These are phyloP conservation scores for Geotrichum reessii DNA, from an alignment of 1,139 yeast species.

Conservation along the genomic window DNA sequence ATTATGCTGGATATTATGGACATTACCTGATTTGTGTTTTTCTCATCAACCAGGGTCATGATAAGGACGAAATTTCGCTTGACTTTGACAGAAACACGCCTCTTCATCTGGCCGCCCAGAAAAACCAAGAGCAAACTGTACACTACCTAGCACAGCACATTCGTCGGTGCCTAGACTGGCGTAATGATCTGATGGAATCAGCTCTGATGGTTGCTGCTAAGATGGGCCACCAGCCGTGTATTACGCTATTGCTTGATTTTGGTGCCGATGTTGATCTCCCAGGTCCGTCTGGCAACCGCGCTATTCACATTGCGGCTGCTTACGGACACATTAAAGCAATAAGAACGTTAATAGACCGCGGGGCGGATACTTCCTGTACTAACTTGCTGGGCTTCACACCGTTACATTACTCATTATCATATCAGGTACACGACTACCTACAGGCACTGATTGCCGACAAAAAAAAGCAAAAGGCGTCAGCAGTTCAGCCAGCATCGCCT, in stretches of 20 bases:
- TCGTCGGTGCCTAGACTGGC: conserved; percentile 58
- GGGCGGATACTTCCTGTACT: conserved; percentile 45
- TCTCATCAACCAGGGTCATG: conserved; percentile 48
- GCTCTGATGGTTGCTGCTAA: conserved; percentile 65
- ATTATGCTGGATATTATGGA: conserved; percentile 80
- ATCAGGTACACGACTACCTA: conserved; percentile 36
- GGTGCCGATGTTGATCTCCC: conserved; percentile 63
- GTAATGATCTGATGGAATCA: conserved; percentile 55
- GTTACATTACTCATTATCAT: conserved; percentile 37
- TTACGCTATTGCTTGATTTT: conserved; percentile 64
- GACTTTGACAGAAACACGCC: conserved; percentile 70
- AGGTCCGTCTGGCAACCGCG: conserved; percentile 66
- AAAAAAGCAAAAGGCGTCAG: conserved; percentile 10
- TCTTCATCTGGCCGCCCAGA: conserved; percentile 65
- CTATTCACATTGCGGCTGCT: conserved; percentile 76
- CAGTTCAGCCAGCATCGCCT: conserved; percentile 12
- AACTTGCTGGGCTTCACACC: conserved; percentile 71
- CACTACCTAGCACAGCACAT: conserved; percentile 79
- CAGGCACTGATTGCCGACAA: conserved; percentile 33
- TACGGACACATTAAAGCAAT: conserved; percentile 65
- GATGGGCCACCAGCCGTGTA: conserved; percentile 63
- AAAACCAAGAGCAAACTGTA: conserved; percentile 72
- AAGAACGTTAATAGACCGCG: conserved; percentile 50
- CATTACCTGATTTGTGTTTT: conserved; percentile 68
- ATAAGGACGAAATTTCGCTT: conserved; percentile 43